Conservation (phyloP, 2,329 filamentous ascomycete species). For the Ascocoryne sarcoides region DNA sequence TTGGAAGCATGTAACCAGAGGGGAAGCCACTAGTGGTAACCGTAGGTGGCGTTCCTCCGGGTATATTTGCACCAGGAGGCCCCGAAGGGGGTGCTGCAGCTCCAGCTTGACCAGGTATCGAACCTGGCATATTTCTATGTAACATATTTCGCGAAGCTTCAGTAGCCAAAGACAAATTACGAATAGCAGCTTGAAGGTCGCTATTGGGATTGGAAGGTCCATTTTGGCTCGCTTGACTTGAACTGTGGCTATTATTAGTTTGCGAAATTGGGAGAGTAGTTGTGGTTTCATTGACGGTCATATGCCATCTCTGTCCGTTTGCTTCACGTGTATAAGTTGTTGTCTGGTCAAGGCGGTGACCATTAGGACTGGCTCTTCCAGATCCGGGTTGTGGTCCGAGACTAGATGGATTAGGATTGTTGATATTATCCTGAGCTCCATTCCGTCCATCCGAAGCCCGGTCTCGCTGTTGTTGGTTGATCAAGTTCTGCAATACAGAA, state of each 20-base stretch:
- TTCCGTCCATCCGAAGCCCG: constrained; percentile 19
- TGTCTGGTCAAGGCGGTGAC: constrained; percentile 30
- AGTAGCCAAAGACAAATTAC: constrained; percentile 18
- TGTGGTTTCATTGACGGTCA: constrained; percentile 41
- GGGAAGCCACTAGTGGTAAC: constrained; percentile 11
- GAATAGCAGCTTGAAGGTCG: constrained; percentile 22
- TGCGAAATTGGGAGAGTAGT: constrained; percentile 18
- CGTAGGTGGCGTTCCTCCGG: constrained; percentile 5
- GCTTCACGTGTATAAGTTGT: constrained; percentile 41
- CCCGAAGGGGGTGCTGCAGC: constrained; percentile 4
- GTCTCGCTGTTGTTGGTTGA: constrained; percentile 23
- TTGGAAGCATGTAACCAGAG: constrained; percentile 2
- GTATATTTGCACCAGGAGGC: constrained; percentile 6
- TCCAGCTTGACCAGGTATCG: constrained; percentile 4
- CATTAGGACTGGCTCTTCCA: constrained; percentile 21
- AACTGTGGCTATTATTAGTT: constrained; percentile 11
- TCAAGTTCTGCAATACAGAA: constrained; percentile 16
- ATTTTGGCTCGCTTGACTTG: constrained; percentile 1
- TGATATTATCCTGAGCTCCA: constrained; percentile 16
- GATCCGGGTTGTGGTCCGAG: constrained; percentile 17
- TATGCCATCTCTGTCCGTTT: constrained; percentile 43
- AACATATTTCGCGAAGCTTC: constrained; percentile 16
- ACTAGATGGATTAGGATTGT: constrained; percentile 11
- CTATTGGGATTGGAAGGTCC: constrained; percentile 11
- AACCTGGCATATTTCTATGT: constrained; percentile 18